A percentile compares a stretch with the other conserved stretches of the same genome.
Evolutionary conservation across 768 basidiomycete species (phyloP).

Genomic region (Tephrocybe sp.): DNA sequence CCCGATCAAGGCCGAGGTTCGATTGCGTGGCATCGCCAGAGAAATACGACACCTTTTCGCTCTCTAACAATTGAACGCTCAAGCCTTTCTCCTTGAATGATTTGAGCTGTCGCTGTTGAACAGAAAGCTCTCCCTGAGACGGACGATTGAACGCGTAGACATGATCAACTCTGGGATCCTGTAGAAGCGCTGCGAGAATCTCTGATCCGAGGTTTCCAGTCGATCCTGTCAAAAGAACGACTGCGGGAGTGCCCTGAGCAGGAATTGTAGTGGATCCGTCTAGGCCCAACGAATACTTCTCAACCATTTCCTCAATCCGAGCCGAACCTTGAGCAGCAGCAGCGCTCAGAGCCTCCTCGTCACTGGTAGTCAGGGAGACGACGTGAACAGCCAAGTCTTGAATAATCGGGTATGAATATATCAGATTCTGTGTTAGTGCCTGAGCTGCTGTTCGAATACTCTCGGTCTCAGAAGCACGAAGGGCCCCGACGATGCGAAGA

Average conservation of each 20-base stretch:
- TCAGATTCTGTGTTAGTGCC: neutral
- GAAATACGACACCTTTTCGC: constrained; percentile 30
- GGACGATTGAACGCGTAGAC: constrained; percentile 14
- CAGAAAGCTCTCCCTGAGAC: neutral
- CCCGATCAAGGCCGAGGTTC: constrained; percentile 25
- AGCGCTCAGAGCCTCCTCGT: no score
- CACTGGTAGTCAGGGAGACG: neutral
- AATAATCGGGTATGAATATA: neutral
- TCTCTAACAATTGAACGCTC: constrained; percentile 21
- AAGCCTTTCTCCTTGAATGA: constrained; percentile 14
- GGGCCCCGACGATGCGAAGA: constrained; percentile 33
- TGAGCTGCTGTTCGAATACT: neutral
- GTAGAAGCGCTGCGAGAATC: constrained; percentile 7
- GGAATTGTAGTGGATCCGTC: neutral
- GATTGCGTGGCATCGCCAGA: constrained; percentile 25
- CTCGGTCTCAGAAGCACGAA: constrained; percentile 4
- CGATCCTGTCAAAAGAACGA: constrained; percentile 13
- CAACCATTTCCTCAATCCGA: constrained; percentile 31
- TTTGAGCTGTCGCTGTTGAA: constrained; percentile 9
- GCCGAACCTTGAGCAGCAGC: no score
- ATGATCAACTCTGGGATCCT: constrained; percentile 1
- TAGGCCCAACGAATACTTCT: constrained; percentile 28
- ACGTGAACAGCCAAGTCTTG: neutral
- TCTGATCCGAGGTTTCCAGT: constrained; percentile 14
- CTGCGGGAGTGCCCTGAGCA: constrained; percentile 2